phyloP scores from a whole-genome alignment of 1,284 basidiomycete genomes.

The Veloboletus limbatus region DNA sequence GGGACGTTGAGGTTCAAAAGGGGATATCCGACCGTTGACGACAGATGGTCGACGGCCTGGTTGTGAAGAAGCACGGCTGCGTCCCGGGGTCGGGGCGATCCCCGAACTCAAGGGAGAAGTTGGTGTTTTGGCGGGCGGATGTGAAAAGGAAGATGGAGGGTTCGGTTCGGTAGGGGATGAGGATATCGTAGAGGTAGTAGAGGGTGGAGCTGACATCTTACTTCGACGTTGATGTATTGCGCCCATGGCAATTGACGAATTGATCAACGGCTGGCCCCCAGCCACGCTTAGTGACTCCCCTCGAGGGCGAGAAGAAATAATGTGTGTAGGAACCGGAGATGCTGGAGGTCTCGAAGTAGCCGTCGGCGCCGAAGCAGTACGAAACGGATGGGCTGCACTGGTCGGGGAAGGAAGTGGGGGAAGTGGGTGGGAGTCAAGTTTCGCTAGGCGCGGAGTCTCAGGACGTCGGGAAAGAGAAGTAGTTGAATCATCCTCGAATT shows the following conservation, averaged over 20 bases:
- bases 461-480: slow-evolving; percentile 29
- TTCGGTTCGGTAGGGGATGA: slow-evolving; percentile 61
- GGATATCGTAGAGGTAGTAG: slow-evolving; percentile 43
- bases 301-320: slow-evolving; percentile 48
- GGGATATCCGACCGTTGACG: slow-evolving; percentile 46
- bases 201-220: slow-evolving; percentile 58
- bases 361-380: slow-evolving; percentile 30
- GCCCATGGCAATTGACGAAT: slow-evolving; percentile 56
- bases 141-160: slow-evolving; percentile 43
- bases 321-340: slow-evolving; percentile 43
- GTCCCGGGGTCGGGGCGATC: slow-evolving; percentile 35
- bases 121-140: slow-evolving; percentile 38
- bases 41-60: slow-evolving; percentile 64
- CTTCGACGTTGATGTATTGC: slow-evolving; percentile 67
- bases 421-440: slow-evolving; percentile 59
- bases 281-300: slow-evolving; percentile 31
- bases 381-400: slow-evolving; percentile 27
- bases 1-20: slow-evolving; percentile 44
- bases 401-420: slow-evolving; percentile 61
- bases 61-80: slow-evolving; percentile 66
- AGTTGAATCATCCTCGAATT: slow-evolving; percentile 32
- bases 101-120: slow-evolving; percentile 42
- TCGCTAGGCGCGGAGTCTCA: slow-evolving; percentile 40
- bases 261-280: slow-evolving; percentile 47
- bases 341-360: slow-evolving; percentile 39